Evolutionary conservation across 2,329 filamentous ascomycete species (phyloP).

Genomic region (Alternaria sp.): DNA sequence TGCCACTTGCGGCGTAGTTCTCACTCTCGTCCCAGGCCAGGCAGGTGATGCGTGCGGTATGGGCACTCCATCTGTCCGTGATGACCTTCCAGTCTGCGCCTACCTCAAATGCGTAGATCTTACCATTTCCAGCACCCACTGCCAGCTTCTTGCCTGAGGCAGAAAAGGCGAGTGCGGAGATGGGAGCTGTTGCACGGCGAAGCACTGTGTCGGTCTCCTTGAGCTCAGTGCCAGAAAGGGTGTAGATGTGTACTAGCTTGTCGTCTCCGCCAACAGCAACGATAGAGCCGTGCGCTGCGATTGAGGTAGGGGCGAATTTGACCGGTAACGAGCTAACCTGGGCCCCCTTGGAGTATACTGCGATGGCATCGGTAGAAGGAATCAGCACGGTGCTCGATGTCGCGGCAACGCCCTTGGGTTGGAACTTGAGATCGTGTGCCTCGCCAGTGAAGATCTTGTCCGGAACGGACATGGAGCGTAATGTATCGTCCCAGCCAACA

Average conservation of each 20-base stretch:
- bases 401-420: constrained; percentile 77
- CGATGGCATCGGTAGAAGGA: constrained; percentile 62
- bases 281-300: constrained; percentile 70
- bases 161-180: constrained; percentile 86
- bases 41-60: constrained; percentile 70
- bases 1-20: constrained; percentile 81
- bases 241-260: constrained; percentile 78
- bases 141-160: constrained; percentile 77
- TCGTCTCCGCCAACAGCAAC: constrained; percentile 80
- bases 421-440: constrained; percentile 71
- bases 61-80: constrained; percentile 79
- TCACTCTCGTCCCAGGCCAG: constrained; percentile 79
- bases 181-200: constrained; percentile 70
- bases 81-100: constrained; percentile 71
- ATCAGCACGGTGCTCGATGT: constrained; percentile 60
- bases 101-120: constrained; percentile 79
- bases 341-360: constrained; percentile 64
- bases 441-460: constrained; percentile 77
- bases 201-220: constrained; percentile 63
- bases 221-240: constrained; percentile 62
- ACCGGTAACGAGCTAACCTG: constrained; percentile 67
- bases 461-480: constrained; percentile 77
- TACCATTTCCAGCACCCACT: constrained; percentile 81
- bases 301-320: constrained; percentile 69
- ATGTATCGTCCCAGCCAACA: constrained; percentile 91